Evolutionary conservation across 2,329 filamentous ascomycete genomes (phyloP).

Genomic region (Aspergillus ibericus): DNA sequence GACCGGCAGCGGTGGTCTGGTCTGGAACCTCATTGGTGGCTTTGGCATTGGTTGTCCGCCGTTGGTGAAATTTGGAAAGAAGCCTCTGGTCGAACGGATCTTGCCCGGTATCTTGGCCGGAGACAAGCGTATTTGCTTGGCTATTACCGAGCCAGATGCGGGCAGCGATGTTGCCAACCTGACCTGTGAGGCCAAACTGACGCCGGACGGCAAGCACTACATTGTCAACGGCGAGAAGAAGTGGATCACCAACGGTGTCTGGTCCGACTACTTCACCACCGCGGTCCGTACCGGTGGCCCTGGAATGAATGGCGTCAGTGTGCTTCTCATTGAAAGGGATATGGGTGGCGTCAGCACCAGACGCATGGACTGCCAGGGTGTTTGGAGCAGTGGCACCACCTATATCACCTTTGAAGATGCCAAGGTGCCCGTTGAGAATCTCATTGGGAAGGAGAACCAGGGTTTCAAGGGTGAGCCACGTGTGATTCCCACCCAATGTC

Average conservation of each 20-base stretch:
- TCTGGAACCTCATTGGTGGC: conserved; percentile 97
- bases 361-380: conserved; percentile 97
- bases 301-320: conserved; percentile 89
- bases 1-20: conserved; percentile 83
- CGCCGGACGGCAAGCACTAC: conserved; percentile 95
- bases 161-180: conserved; percentile 94
- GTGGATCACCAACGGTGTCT: conserved; percentile 98
- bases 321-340: conserved; percentile 87
- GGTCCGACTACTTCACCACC: conserved; percentile 96
- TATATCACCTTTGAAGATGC: conserved; percentile 99
- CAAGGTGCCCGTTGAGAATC: conserved; percentile 98
- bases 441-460: conserved; percentile 96
- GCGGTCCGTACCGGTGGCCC: conserved; percentile 85
- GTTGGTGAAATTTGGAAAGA: conserved; percentile 86
- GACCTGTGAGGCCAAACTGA: conserved; percentile 92
- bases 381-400: conserved; percentile 91
- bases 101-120: conserved; percentile 83
- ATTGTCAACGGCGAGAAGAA: conserved; percentile 99
- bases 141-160: conserved; percentile 95
- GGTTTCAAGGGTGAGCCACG: conserved; percentile 73
- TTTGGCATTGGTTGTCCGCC: conserved; percentile 94
- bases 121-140: conserved; percentile 95
- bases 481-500: not conserved
- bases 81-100: conserved; percentile 80
- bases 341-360: conserved; percentile 84